Conservation (phyloP, 176 grass and related monocot species). For the Musa schizocarpa region DNA sequence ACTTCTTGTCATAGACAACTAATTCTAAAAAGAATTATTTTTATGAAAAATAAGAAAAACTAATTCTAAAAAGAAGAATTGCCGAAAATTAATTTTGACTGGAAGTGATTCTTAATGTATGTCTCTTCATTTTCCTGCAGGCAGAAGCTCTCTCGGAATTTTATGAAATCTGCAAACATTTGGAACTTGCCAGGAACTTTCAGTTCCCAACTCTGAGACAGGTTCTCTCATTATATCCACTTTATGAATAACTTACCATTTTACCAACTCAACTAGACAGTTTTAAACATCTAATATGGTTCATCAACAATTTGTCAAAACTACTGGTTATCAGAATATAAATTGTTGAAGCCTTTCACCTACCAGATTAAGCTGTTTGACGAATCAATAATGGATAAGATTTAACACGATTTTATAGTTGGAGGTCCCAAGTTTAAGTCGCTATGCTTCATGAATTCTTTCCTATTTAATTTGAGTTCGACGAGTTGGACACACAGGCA, state of each 20-base stretch:
- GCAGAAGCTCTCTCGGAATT: constrained; percentile 12
- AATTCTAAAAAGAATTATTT: not conserved
- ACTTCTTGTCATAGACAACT: no score
- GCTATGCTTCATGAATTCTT: not conserved
- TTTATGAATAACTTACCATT: not conserved
- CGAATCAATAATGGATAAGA: not conserved
- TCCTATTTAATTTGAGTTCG: not conserved
- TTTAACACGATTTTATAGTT: not conserved
- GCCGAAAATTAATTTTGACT: not conserved
- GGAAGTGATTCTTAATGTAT: constrained; percentile 44
- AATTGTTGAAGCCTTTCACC: no score
- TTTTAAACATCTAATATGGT: no score
- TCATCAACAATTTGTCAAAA: no score
- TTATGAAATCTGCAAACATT: constrained; percentile 54
- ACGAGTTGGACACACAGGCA: no score
- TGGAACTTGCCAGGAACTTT: constrained; percentile 77
- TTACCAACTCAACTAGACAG: no score
- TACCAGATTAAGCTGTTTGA: not conserved
- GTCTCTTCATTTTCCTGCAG: constrained; percentile 46
- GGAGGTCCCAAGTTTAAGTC: not conserved
- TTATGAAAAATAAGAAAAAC: not conserved
- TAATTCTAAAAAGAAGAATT: not conserved
- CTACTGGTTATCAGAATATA: no score
- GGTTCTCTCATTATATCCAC: constrained; percentile 20
- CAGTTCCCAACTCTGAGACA: constrained; percentile 82